These are phyloP conservation scores for Odonthalia washingtoniensis DNA, from an alignment of 31 red algal species.

Conservation along the genomic window DNA sequence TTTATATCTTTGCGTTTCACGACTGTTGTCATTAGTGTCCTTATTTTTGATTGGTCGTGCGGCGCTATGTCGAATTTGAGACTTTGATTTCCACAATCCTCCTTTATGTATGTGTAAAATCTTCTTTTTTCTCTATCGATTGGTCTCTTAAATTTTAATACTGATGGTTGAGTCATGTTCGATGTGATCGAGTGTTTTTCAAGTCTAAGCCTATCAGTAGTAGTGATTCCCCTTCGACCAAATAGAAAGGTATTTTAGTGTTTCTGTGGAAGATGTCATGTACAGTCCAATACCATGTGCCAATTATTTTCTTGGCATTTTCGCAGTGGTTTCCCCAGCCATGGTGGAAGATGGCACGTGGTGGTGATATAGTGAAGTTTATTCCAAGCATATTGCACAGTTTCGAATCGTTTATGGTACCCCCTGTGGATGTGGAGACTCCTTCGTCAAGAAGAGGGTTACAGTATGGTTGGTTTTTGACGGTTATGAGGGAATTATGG, in stretches of 20 bases:
- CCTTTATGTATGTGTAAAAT: conserved; percentile 29
- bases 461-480: background rate
- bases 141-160: background rate
- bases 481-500: background rate
- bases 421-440: background rate
- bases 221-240: conserved; percentile 24
- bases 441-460: background rate
- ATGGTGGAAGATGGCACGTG: conserved; percentile 26
- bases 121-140: background rate
- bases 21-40: background rate
- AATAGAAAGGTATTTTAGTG: conserved; percentile 29
- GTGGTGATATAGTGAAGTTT: background rate
- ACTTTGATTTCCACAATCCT: background rate
- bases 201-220: conserved; percentile 19
- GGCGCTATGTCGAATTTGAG: conserved; percentile 14
- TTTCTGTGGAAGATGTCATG: background rate
- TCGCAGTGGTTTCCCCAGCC: conserved; percentile 46
- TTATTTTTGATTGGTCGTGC: background rate
- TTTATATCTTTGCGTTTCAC: background rate
- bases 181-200: background rate
- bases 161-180: background rate
- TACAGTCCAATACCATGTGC: conserved; percentile 36
- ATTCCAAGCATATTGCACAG: background rate
- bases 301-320: conserved; percentile 30
- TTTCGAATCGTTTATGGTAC: background rate